These are phyloP conservation scores for Podaxis sp. DNA, from an alignment of 768 basidiomycete genomes.

Conservation along the genomic window DNA sequence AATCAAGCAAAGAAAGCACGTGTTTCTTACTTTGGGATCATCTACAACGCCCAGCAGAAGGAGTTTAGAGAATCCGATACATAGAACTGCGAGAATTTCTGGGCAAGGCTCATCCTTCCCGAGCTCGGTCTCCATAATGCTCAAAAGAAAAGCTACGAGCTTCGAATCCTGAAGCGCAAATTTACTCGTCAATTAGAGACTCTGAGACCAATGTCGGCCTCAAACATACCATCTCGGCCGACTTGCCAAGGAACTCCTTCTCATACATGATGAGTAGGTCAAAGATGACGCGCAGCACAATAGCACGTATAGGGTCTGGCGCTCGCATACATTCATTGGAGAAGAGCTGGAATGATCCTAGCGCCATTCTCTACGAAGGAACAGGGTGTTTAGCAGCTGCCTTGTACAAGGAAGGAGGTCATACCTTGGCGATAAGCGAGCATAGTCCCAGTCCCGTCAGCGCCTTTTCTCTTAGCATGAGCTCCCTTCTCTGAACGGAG, in stretches of 20 bases:
- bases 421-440: constrained; percentile 78
- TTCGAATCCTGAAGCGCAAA: constrained; percentile 32
- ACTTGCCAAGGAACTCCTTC: constrained; percentile 63
- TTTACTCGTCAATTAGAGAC: neutral
- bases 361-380: constrained; percentile 53
- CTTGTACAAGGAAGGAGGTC: constrained; percentile 7
- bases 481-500: constrained; percentile 85
- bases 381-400: neutral
- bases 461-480: constrained; percentile 77
- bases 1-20: neutral
- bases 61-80: constrained; percentile 85
- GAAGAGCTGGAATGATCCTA: constrained; percentile 80
- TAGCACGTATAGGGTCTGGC: constrained; percentile 73
- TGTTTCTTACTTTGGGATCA: constrained; percentile 64
- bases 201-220: neutral
- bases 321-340: constrained; percentile 75
- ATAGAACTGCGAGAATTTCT: constrained; percentile 74
- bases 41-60: constrained; percentile 82
- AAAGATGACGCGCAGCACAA: constrained; percentile 83
- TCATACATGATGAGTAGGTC: constrained; percentile 92
- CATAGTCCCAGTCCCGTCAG: constrained; percentile 79
- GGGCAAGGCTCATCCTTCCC: constrained; percentile 69
- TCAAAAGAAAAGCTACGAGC: constrained; percentile 46
- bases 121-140: constrained; percentile 28
- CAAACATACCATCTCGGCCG: constrained; percentile 40